A percentile compares a stretch with the other conserved stretches of the same genome.
Conservation (phyloP, 345 rosid species). For the Pistacia integerrima region DNA sequence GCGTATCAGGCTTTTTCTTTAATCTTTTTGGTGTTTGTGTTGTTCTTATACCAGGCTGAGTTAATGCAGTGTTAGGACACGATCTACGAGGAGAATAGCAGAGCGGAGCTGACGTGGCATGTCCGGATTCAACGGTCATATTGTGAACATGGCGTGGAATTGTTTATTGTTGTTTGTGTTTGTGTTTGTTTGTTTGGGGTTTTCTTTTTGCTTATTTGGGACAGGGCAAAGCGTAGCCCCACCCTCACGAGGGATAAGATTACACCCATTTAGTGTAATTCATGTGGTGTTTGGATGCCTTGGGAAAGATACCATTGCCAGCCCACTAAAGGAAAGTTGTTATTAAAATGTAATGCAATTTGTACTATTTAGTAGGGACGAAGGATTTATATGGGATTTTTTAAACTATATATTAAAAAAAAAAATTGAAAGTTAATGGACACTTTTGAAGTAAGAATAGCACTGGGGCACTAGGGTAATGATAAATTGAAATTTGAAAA, state of each 20-base stretch:
- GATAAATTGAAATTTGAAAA: too few species aligned
- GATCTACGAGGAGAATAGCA: conserved; percentile 16
- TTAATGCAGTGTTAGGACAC: conserved; percentile 8
- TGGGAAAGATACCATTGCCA: background rate
- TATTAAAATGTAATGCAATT: too few species aligned
- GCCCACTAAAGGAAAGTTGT: background rate
- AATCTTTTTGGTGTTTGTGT: background rate
- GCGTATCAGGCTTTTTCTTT: background rate
- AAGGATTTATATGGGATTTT: too few species aligned
- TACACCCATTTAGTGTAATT: too few species aligned
- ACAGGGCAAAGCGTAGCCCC: background rate
- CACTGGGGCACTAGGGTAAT: too few species aligned
- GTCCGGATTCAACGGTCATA: conserved; percentile 10
- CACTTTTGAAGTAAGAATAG: too few species aligned
- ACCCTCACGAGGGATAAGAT: background rate
- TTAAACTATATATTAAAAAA: too few species aligned
- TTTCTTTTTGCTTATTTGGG: background rate
- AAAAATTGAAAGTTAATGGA: too few species aligned
- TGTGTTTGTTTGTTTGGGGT: background rate
- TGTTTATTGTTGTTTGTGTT: background rate
- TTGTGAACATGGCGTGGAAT: background rate
- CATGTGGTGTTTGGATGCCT: too few species aligned
- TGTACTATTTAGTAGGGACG: too few species aligned
- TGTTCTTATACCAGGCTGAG: background rate
- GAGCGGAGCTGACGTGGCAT: conserved; percentile 18